Evolutionary conservation across 129 eudicot species (phyloP).

Genomic region (Sambucus nigra): DNA sequence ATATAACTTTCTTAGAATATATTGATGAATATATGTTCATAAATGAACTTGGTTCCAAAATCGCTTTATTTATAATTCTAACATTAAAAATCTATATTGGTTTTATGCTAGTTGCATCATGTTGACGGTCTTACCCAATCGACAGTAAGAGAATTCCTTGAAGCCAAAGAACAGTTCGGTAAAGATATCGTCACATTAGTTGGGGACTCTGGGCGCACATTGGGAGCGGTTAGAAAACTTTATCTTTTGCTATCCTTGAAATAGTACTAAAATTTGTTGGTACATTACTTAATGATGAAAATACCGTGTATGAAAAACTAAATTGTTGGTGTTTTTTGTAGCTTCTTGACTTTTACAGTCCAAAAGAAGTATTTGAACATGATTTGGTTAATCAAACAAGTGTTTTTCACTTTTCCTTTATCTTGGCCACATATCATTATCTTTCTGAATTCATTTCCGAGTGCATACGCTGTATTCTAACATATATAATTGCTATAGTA

Average conservation of each 20-base stretch:
- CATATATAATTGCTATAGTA: no score
- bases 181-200: constrained; percentile 31
- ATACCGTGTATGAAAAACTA: background rate
- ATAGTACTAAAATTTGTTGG: background rate
- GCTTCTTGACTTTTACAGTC: background rate
- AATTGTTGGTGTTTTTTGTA: no score
- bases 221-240: constrained; percentile 59
- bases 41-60: background rate
- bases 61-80: background rate
- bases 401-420: no score
- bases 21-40: background rate
- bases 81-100: background rate
- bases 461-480: no score
- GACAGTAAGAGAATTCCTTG: constrained; percentile 46
- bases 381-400: no score
- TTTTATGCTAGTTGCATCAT: constrained; percentile 60
- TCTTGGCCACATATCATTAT: no score
- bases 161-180: constrained; percentile 29
- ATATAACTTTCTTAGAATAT: background rate
- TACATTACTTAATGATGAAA: background rate
- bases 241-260: constrained; percentile 5
- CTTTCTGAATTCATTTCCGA: no score
- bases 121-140: constrained; percentile 82
- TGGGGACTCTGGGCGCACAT: constrained; percentile 74
- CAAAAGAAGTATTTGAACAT: background rate